Evolutionary conservation across 352 stramenopile genomes (phyloP), one percentile per base, ranked within the genome.

Genomic region (Phytophthora multivora): DNA sequence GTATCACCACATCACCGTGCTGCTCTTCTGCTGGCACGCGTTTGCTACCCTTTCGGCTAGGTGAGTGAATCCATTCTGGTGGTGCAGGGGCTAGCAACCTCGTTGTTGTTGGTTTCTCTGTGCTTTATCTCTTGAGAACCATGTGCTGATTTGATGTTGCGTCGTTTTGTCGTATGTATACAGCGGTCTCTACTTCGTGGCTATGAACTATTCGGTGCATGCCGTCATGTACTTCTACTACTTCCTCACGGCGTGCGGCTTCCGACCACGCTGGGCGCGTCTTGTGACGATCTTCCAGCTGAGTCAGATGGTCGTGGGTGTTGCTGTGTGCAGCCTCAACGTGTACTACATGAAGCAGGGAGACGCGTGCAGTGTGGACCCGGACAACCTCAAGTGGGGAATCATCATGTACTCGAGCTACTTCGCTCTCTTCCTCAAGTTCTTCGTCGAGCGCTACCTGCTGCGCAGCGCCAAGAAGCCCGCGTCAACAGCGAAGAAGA

Each of bases 181-280:
- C 51, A 91, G 86, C 46, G 97, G 97, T 33, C 73, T 99, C 35
- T 98, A 98, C 84, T 99, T 99, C 75, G 90, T 98, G 28, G 89
- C 95, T 21, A 99, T 99, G 95, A 99, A 99, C 78, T 99, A 98
- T 83, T 90, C 80, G 48, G 97, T 99, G 42, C 97, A 99, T 74
- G 90, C 93, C 25, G 79, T 98, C 68, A 99, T 99, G 97, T 99
- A 99, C 79, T 95, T 93, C 45, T 98, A 98, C 84, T 98, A 98
- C 74, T 97, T 93, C 59, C 82, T 98, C 51, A 90, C 82, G 47
- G 91, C 91, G 18, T 66, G 93, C 49, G 80, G 83, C 58, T 92
- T 83, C 69, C 86, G 85, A 49, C 86, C 86, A 25, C 79, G 71
- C 31, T 93, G 85, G 79, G 83, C 85, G 4, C 77, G 80, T 53